A percentile compares a stretch with the other conserved stretches of the same genome.
phyloP scores from a whole-genome alignment of 1,139 yeast genomes.

The Geotrichum citri-aurantii region DNA sequence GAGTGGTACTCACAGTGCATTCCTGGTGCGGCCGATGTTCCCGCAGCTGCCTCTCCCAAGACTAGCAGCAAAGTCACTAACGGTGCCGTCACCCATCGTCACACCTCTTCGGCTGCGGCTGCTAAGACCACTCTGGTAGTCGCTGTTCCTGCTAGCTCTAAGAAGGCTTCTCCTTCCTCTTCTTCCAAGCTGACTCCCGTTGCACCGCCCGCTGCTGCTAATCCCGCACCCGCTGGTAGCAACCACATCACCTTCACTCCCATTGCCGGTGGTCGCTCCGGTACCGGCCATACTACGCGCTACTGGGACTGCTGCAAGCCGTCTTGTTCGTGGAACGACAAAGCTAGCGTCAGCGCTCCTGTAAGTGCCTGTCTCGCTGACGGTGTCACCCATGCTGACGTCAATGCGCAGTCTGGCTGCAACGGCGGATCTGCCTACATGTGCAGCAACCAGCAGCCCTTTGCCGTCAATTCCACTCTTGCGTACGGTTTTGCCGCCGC shows the following conservation, averaged over 20 bases:
- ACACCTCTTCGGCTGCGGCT: not conserved
- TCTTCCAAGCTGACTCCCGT: not conserved
- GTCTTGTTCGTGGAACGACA: slow-evolving; percentile 22
- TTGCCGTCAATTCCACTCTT: slow-evolving; percentile 15
- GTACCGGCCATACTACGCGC: slow-evolving; percentile 21
- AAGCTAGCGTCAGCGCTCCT: slow-evolving; percentile 17
- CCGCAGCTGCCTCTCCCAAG: too few species aligned
- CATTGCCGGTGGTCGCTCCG: slow-evolving; percentile 19
- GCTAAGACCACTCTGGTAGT: not conserved
- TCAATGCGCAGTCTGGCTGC: slow-evolving; percentile 17
- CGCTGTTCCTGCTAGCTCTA: not conserved
- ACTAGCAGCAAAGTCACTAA: not conserved
- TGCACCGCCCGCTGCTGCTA: not conserved
- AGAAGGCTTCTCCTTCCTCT: not conserved
- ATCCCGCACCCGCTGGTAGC: not conserved
- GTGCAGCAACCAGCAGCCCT: slow-evolving; percentile 22
- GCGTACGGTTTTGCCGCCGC: slow-evolving; percentile 24
- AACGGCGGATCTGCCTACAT: slow-evolving; percentile 21
- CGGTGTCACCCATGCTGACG: slow-evolving; percentile 17
- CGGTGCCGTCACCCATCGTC: not conserved
- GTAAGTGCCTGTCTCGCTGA: slow-evolving; percentile 20
- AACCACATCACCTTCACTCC: slow-evolving; percentile 1
- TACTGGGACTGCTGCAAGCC: slow-evolving; percentile 24
- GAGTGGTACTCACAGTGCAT: slow-evolving; percentile 17
- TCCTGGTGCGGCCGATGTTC: slow-evolving; percentile 1